Evolutionary conservation across 108 stramenopile species (phyloP), one percentile per base, ranked within the genome.

Genomic region (Skeletonema marinoi): DNA sequence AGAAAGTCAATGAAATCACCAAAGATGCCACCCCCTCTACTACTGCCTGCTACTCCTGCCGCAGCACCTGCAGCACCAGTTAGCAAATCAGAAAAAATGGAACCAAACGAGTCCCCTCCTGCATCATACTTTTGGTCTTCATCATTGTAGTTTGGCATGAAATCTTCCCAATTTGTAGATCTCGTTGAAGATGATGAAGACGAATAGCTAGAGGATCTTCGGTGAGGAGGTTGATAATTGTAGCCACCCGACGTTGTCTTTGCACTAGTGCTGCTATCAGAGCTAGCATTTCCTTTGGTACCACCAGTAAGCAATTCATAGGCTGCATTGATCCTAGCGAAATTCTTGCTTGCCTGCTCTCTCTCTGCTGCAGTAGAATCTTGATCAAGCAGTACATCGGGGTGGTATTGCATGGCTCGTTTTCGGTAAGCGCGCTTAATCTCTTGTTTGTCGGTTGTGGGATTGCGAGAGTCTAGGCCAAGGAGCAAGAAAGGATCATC

Each of bases 291-390:
- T 13, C 81, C 70, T 35, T 54, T 61, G 12, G 54, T 78, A 46
- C 77, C 83, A 19, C 92, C 92, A 9, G 66, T 80, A 65, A 95
- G 66, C 54, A 84, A 75, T 46, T 88, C 87, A 62, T 93, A 96
- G 31, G 95, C 95, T 35, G 88, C 79, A 80, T 93, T 92, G 60
- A 96, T 92, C 48, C 87, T 87, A 31, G 91, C 95, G 77, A 96
- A 96, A 32, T 80, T 80, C 71, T 90, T 88, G 59, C 77, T 84
- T 41, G 95, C 95, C 46, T 69, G 39, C 38, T 87, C 82, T 58
- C 90, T 87, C 72, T 92, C 92, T 65, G 75, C 79, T 0, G 70
- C 70, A 2, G 89, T 74, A 19, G 83, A 87, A 60, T 91, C 80
- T 32, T 69, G 65, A 39, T 76, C 81, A 2, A 84, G 77, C 10